Percentiles rank a stretch among this genome's conserved stretches.
Conservation (phyloP, 208 protist species). For the Leishmania major region DNA sequence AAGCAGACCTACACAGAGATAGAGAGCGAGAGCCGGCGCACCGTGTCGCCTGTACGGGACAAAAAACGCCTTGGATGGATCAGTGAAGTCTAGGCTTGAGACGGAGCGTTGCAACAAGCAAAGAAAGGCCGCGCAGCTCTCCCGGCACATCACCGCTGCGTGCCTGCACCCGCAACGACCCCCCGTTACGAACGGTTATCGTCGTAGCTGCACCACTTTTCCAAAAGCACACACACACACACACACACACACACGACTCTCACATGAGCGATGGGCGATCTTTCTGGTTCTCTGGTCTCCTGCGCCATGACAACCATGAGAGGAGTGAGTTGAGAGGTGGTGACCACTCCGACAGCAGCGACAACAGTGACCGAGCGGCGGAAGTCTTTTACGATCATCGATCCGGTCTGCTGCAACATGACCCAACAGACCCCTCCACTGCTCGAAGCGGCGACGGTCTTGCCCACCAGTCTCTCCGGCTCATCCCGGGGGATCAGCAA, state of each 20-base stretch:
- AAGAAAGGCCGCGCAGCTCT: not conserved
- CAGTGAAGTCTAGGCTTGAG: not conserved
- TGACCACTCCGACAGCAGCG: not conserved
- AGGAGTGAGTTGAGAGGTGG: too few species aligned
- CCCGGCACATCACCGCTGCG: not conserved
- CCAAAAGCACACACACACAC: not conserved
- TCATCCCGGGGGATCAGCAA: not conserved
- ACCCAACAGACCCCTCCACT: not conserved
- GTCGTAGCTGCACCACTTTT: not conserved
- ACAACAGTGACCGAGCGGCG: not conserved
- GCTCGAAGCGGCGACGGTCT: not conserved
- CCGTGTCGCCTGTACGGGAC: not conserved
- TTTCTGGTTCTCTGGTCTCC: not conserved
- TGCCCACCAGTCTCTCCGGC: not conserved
- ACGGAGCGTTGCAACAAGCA: not conserved
- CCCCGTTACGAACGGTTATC: not conserved
- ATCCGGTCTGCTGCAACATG: not conserved
- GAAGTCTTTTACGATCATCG: constrained; percentile 28
- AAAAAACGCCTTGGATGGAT: too few species aligned
- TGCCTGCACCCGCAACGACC: not conserved
- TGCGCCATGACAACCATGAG: not conserved
- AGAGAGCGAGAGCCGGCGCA: not conserved
- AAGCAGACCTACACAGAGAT: not conserved
- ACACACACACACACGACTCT: not conserved
- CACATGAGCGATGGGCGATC: constrained; percentile 7